Percentiles rank a stretch among this genome's conserved stretches.
These are phyloP conservation scores for Ballota nigra DNA, from an alignment of 257 asterid species.

Conservation along the genomic window DNA sequence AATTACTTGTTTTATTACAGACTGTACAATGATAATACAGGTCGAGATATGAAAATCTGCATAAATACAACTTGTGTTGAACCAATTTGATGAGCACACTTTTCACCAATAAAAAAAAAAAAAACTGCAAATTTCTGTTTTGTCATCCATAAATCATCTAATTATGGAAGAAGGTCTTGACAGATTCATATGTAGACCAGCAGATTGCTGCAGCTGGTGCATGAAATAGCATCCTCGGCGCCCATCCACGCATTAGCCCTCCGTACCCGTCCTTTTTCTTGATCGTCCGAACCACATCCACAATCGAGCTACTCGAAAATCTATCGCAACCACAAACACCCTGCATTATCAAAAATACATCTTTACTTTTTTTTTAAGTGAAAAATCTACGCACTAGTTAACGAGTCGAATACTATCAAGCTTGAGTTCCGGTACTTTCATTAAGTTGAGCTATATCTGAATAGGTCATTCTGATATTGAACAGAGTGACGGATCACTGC, in stretches of 20 bases:
- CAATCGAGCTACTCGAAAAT: constrained; percentile 48
- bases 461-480: too few species aligned
- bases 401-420: too few species aligned
- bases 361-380: too few species aligned
- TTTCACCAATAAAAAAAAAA: neutral
- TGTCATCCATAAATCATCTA: constrained; percentile 10
- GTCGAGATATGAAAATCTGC: neutral
- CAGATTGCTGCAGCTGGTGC: constrained; percentile 79
- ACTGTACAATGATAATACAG: neutral
- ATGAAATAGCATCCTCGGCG: constrained; percentile 67
- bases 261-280: constrained; percentile 52
- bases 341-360: constrained; percentile 28
- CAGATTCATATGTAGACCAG: constrained; percentile 74
- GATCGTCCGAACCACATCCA: constrained; percentile 36
- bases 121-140: neutral
- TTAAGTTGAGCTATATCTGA: too few species aligned
- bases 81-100: constrained; percentile 4
- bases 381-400: neutral
- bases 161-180: constrained; percentile 44
- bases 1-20: neutral
- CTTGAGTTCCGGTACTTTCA: too few species aligned
- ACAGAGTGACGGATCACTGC: too few species aligned
- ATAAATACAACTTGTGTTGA: neutral
- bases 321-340: constrained; percentile 71
- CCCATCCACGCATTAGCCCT: constrained; percentile 61